Evolutionary conservation across 177 flowering plant genomes (phyloP).

Genomic region (Vitis hybrid): DNA sequence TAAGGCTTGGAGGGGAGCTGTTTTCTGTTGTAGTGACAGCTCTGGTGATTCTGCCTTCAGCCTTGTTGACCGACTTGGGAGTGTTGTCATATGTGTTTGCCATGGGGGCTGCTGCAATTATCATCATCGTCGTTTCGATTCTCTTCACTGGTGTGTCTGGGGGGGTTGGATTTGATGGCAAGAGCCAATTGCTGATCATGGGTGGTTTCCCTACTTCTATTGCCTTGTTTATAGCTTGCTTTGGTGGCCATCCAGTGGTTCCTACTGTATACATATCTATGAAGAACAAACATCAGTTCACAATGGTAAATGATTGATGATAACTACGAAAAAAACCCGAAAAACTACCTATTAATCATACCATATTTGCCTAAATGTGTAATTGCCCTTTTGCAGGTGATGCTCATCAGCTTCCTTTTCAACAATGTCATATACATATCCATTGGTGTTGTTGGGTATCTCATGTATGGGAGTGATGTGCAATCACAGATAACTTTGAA

Average conservation of each 20-base stretch:
- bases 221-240: background rate
- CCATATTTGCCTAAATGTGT: background rate
- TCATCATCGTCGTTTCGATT: background rate
- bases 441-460: background rate
- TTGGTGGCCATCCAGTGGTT: background rate
- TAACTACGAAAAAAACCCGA: background rate
- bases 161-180: constrained; percentile 5
- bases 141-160: background rate
- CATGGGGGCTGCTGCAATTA: background rate
- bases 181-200: background rate
- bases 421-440: background rate
- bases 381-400: background rate
- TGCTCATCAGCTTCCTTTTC: background rate
- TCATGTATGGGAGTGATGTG: background rate
- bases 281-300: background rate
- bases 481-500: too few relatives aligned
- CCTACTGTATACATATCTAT: background rate
- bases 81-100: background rate
- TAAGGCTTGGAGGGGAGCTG: background rate
- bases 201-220: background rate
- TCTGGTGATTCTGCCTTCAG: background rate
- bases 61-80: constrained; percentile 1
- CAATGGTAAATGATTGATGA: background rate
- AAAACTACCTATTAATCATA: background rate
- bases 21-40: background rate